Evolutionary conservation across 106 monocot species (phyloP), one percentile per base, ranked within the genome.

Genomic region (Posidonia australis): DNA sequence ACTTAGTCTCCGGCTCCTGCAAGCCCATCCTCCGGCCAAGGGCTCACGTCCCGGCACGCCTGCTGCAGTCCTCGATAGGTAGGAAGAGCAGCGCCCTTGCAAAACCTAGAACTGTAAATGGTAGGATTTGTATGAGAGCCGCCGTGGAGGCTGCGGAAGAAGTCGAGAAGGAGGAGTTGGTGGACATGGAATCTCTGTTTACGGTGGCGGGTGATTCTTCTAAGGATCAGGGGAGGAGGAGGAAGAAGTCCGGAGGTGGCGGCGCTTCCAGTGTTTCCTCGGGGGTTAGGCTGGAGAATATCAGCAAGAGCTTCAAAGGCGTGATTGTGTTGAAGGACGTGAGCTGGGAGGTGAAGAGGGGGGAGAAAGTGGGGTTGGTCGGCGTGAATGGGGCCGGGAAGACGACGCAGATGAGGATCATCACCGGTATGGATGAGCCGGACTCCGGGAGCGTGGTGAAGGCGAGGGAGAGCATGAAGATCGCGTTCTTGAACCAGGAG

Each of bases 381-480:
- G 98, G 98, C 4, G 90, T 98, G 18, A 98, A 98, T 45, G 98
- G 98, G 3, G 98, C 98, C 3, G 98, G 98, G 22, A 98, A 98
- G 70, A 98, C 98, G 12, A 98, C 98, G 13, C 98, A 98, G 73
- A 46, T 98, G 67, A 67, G 91, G 67, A 98, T 98, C 24, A 91
- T 98, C 16, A 82, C 87, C 0, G 98, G 91, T 0, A 25, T 91
- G 51, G 98, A 98, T 7, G 91, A 90, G 22, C 79, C 98, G 7
- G 98, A 98, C 64, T 82, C 83, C 2, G 98, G 98, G 29, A 79
- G 77, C 22, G 65, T 98, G 5, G 51, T 98, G 13, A 98, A 87
- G 66, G 82, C 78, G 19, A 98, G 82, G 64, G 83, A 84, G 25
- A 98, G 91, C 51, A 91, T 98, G 98, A 91, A 87, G 66, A 85